phyloP scores from a whole-genome alignment of 768 basidiomycete genomes.

The Pleurotus eryngii region DNA sequence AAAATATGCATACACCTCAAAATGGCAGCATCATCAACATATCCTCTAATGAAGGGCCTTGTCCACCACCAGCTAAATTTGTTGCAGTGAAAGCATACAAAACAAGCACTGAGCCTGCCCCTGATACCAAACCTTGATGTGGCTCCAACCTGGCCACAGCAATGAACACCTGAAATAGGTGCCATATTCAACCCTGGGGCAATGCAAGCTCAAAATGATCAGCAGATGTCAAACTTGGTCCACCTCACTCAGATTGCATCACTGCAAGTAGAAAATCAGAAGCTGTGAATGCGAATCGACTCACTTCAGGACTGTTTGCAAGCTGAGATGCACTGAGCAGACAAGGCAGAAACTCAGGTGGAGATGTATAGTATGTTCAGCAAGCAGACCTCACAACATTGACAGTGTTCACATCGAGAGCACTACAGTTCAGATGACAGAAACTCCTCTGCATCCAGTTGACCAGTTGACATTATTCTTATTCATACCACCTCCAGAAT shows the following conservation, averaged over 20 bases:
- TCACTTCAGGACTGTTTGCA: not conserved
- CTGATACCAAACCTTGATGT: not conserved
- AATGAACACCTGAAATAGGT: not conserved
- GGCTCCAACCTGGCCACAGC: not conserved
- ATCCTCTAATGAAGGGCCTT: not conserved
- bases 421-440: no score
- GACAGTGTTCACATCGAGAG: no score
- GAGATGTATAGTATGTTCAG: not conserved
- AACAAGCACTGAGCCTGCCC: slow-evolving; percentile 2
- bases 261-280: not conserved
- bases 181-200: not conserved
- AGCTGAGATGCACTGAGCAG: not conserved
- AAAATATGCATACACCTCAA: not conserved
- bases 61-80: not conserved
- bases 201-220: not conserved
- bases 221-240: not conserved
- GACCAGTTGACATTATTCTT: no score
- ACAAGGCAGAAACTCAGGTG: not conserved
- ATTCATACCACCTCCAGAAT: no score
- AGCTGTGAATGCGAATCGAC: not conserved
- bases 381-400: not conserved
- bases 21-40: not conserved
- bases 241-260: not conserved
- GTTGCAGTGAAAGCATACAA: slow-evolving; percentile 3
- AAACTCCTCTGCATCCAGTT: no score